A percentile compares a stretch with the other conserved stretches of the same genome.
Conservation (phyloP, 73 alveolate species). For the Stentor roeselii region DNA sequence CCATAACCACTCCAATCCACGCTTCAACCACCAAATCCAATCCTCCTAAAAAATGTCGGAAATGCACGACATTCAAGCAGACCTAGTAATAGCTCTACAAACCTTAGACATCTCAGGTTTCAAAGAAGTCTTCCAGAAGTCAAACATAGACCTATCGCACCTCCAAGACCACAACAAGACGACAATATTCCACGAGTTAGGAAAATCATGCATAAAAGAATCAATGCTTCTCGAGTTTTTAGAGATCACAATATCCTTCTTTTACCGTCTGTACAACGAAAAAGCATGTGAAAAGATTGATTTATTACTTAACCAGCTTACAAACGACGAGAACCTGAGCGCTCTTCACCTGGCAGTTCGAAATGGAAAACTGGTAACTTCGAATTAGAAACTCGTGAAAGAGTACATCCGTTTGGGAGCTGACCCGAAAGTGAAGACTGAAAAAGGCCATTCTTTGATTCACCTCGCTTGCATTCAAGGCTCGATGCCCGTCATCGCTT, state of each 20-base stretch:
- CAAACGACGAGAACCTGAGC: not conserved
- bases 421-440: not conserved
- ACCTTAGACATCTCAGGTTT: not conserved
- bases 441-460: not conserved
- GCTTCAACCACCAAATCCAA: too few relatives aligned
- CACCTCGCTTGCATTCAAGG: not conserved
- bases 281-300: not conserved
- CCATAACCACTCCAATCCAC: too few relatives aligned
- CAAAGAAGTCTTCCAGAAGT: not conserved
- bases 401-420: not conserved
- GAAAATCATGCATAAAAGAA: not conserved
- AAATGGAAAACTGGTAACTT: not conserved
- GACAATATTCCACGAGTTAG: not conserved
- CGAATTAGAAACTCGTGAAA: not conserved
- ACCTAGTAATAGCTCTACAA: not conserved
- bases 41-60: too few relatives aligned
- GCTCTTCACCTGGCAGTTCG: constrained; percentile 6
- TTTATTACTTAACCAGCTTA: not conserved
- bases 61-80: not conserved
- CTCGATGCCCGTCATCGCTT: not conserved
- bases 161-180: not conserved
- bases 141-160: not conserved
- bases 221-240: not conserved
- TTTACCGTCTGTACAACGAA: not conserved
- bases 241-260: not conserved